Percentiles rank a stretch among this genome's conserved stretches.
Evolutionary conservation across 441 rosid genomes (phyloP).

Genomic region (Erodium texanum): DNA sequence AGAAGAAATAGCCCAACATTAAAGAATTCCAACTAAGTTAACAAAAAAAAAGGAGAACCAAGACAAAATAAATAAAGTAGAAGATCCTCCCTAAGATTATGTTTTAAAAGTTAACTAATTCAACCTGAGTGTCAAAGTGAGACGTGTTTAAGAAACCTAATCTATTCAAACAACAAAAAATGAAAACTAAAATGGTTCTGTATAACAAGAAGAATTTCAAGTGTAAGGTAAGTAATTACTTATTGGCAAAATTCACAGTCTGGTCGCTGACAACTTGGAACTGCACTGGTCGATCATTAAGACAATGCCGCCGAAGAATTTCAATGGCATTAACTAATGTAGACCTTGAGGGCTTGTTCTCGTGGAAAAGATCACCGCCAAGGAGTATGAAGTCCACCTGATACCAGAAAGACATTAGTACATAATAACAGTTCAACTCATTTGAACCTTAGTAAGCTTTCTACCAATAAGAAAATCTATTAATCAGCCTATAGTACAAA

Average conservation of each 20-base stretch:
- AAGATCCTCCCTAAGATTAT: not conserved
- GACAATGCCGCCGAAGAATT: slow-evolving; percentile 90
- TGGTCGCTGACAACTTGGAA: slow-evolving; percentile 98
- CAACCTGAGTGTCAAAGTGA: not conserved
- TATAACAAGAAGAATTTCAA: not conserved
- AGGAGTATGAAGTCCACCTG: slow-evolving; percentile 91
- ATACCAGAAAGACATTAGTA: slow-evolving; percentile 18
- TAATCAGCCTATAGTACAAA: not conserved
- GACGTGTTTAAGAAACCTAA: not conserved
- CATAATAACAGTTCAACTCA: slow-evolving; percentile 7
- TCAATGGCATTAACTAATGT: slow-evolving; percentile 91
- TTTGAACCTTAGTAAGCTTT: not conserved
- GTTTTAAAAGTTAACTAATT: not conserved
- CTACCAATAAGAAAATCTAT: not conserved
- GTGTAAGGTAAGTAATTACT: slow-evolving; percentile 27
- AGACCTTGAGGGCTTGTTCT: slow-evolving; percentile 92
- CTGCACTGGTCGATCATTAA: slow-evolving; percentile 81
- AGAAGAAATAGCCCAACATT: not conserved
- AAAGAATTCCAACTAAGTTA: not conserved
- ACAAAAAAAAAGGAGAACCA: slow-evolving; percentile 1
- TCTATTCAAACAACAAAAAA: not conserved
- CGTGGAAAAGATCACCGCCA: slow-evolving; percentile 98
- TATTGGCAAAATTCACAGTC: slow-evolving; percentile 76
- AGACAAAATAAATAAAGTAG: not conserved
- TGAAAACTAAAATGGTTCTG: no score